Conservation (phyloP, 2,329 filamentous ascomycete species). For the Scleromitrula shiraiana region DNA sequence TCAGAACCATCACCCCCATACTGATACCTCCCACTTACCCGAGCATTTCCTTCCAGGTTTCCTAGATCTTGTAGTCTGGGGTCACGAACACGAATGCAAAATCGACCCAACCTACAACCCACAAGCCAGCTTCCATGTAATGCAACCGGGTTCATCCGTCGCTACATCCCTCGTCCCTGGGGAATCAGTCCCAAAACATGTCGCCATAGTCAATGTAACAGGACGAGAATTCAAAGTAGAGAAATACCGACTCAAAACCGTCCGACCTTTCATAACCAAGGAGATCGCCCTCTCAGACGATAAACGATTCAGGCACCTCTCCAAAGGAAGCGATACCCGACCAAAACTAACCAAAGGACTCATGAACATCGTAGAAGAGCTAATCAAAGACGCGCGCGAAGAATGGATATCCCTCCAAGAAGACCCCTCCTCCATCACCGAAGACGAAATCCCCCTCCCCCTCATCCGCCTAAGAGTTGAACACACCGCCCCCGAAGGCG, state of each 20-base stretch:
- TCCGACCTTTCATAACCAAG: conserved; percentile 81
- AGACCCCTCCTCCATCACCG: conserved; percentile 41
- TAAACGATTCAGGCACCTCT: conserved; percentile 66
- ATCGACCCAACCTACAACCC: conserved; percentile 79
- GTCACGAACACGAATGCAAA: conserved; percentile 92
- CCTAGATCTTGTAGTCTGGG: conserved; percentile 89
- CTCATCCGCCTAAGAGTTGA: conserved; percentile 88
- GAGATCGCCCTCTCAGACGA: conserved; percentile 75
- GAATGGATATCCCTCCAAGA: conserved; percentile 78
- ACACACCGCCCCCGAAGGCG: conserved; percentile 75
- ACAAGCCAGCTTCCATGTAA: conserved; percentile 87
- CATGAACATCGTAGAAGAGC: conserved; percentile 69
- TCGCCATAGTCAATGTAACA: conserved; percentile 75
- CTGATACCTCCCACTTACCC: conserved; percentile 85
- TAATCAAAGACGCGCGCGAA: conserved; percentile 76
- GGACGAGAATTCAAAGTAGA: conserved; percentile 75
- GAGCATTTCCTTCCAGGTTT: conserved; percentile 90
- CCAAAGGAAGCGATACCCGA: conserved; percentile 75
- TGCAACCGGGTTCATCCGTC: conserved; percentile 94
- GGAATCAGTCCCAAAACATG: conserved; percentile 85
- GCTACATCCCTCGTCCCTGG: conserved; percentile 86
- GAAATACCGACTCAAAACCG: conserved; percentile 75
- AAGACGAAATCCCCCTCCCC: conserved; percentile 64
- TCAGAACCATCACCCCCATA: conserved; percentile 91
- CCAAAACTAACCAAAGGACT: conserved; percentile 71